Conservation (phyloP, 1,284 basidiomycete genomes). For the Xanthoconium separans region DNA sequence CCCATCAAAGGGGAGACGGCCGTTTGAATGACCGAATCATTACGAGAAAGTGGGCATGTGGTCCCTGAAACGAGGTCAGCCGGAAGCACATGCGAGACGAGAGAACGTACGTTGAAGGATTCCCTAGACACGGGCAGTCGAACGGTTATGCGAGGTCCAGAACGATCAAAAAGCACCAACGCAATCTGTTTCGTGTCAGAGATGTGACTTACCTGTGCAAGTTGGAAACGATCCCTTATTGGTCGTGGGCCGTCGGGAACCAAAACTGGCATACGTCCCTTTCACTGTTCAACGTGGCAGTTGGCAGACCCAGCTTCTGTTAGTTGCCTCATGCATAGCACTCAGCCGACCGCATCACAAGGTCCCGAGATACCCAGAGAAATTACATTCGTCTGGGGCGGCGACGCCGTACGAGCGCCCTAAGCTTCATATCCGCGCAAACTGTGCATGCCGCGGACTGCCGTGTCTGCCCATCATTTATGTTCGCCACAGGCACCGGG, state of each 20-base stretch:
- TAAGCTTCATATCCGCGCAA: conserved; percentile 31
- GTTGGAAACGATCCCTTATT: background rate
- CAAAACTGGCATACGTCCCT: conserved; percentile 8
- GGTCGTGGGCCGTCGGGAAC: background rate
- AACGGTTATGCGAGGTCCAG: conserved; percentile 4
- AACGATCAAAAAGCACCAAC: background rate
- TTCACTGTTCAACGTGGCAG: conserved; percentile 1
- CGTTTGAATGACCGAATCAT: conserved; percentile 34
- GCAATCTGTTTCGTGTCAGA: conserved; percentile 12
- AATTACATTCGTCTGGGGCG: conserved; percentile 3
- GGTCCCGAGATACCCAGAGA: conserved; percentile 4
- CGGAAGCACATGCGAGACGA: conserved; percentile 12
- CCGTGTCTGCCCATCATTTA: conserved; percentile 26
- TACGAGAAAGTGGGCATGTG: conserved; percentile 33
- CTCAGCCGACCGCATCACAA: conserved; percentile 4
- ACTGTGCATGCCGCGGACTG: conserved; percentile 26
- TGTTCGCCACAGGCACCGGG: conserved; percentile 33
- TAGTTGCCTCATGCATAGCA: conserved; percentile 15
- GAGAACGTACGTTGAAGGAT: conserved; percentile 13
- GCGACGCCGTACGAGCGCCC: conserved; percentile 12
- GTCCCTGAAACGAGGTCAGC: conserved; percentile 34
- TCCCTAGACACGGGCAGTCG: conserved; percentile 6
- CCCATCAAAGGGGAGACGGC: conserved; percentile 35
- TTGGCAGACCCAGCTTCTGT: background rate
- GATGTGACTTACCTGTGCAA: background rate